Evolutionary conservation across 75 land plant species (phyloP), one percentile per base, ranked within the genome.

Genomic region (Picea glauca): DNA sequence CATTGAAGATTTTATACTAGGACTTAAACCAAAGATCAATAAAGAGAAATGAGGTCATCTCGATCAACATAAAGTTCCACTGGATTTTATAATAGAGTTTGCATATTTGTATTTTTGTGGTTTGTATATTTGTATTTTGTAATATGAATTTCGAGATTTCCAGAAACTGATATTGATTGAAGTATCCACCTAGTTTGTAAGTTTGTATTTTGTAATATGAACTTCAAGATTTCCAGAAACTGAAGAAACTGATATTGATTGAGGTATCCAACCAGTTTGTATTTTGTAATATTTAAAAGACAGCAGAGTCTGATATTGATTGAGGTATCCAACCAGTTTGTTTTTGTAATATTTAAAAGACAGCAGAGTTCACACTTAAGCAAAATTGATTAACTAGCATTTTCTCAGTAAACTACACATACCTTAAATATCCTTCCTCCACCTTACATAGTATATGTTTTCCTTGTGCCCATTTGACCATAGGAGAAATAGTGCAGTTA

Each of bases 401-500:
- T 17, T 30, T 31, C 75, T 59, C 5, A 46, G 6, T 26, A 67
- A 4, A 33, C 50, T 50, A 18, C 21, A 15, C 68, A 43, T 67
- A 85, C 92, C 87, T 90, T 85, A 11, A 81, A 46, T 77, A 87
- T 89, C 74, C 89, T 79, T 77, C 84, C 91, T 76, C 60, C 77
- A 4, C 93, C 92, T 83, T 91, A 90, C 93, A 90, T 91, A 18
- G 92, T 91, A 77, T 90, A 91, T 2, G 92, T 91, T 76, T 91
- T 90, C 0, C 93, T 90, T 8, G 90, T 91, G 3, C 92, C 92
- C 0, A 88, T 91, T 81, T 91, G 92, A 4, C 93, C 93, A 80
- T 91, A 91, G 17, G 93, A 92, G 62, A 90, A 91, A 68, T 90
- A 23, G 93, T 91, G 74, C 93, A 91, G 72, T 90, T 91, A 73